Percentiles rank a stretch among this genome's conserved stretches.
phyloP scores from a whole-genome alignment of 306 rosid genomes.

The Trifolium subterraneum region DNA sequence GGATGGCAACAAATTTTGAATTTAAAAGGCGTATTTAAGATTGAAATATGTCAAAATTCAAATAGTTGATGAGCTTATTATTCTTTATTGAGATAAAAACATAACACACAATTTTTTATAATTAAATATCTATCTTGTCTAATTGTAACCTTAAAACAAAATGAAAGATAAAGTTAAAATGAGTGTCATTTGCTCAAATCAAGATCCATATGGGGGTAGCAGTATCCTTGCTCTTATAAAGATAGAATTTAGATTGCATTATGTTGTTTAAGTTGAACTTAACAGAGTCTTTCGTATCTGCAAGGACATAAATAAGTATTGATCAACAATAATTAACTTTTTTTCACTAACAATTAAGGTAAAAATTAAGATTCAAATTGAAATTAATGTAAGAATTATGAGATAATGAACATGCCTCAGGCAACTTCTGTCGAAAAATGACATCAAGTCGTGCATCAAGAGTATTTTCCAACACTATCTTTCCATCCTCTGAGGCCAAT shows the following conservation, averaged over 20 bases:
- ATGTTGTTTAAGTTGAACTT: slow-evolving; percentile 30
- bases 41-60: slow-evolving; percentile 1
- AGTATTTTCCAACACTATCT: slow-evolving; percentile 71
- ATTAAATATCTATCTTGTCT: slow-evolving; percentile 3
- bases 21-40: background rate
- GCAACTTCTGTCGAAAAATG: slow-evolving; percentile 62
- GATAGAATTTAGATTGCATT: background rate
- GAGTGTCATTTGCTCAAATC: slow-evolving; percentile 9
- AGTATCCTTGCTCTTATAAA: background rate
- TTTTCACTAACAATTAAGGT: background rate
- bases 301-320: background rate
- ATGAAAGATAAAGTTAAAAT: background rate
- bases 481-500: slow-evolving; percentile 72
- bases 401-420: slow-evolving; percentile 53
- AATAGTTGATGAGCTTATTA: slow-evolving; percentile 19
- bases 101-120: background rate
- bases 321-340: background rate
- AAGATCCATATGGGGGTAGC: background rate
- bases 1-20: too few species aligned
- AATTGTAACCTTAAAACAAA: slow-evolving; percentile 7
- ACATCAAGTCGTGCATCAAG: slow-evolving; percentile 67
- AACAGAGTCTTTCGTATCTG: slow-evolving; percentile 45
- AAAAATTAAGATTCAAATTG: slow-evolving; percentile 3
- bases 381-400: slow-evolving; percentile 13
- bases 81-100: slow-evolving; percentile 1